Base-by-base conservation (phyloP, 2,329 filamentous ascomycete species). In the Endoconidiophora laricicola region DNA sequence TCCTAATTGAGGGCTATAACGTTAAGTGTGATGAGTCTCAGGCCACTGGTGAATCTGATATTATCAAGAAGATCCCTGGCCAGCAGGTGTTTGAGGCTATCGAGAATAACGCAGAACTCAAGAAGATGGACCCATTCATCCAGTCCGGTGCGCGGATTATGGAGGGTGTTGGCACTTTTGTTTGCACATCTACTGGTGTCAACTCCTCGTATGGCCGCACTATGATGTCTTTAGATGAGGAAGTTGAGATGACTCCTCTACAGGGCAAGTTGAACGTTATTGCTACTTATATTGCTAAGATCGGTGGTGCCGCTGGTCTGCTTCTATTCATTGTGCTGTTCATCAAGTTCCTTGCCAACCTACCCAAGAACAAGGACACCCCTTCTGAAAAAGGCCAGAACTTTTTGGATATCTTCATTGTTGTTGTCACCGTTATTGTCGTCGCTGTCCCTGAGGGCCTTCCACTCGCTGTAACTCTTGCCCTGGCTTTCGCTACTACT, bases 261-360 rank as follows among this genome's bases (percentile, higher is more conserved):
- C 83, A 87, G 63, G 78, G 77, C 54, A 87, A 86, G 65, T 71
- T 87, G 48, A 84, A 83, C 59, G 70, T 76, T 54, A 77, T 87
- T 55, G 83, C 83, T 52, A 79, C 83, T 56, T 85, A 82, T 66
- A 86, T 86, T 60, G 82, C 82, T 52, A 84, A 83, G 63, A 67
- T 86, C 36, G 82, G 82, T 63, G 86, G 85, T 61, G 78, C 72
- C 46, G 85, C 86, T 45, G 86, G 83, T 56, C 68, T 91, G 12
- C 67, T 86, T 6, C 70, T 94, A 44, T 94, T 95, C 65, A 71
- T 90, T 44, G 82, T 93, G 43, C 71, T 94, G 12, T 77, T 94
- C 59, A 88, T 94, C 66, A 76, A 86, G 58, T 95, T 94, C 60
- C 69, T 91, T 7, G 85, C 79, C 44, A 67, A 76, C 10, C 72